A percentile compares a stretch with the other conserved stretches of the same genome.
phyloP scores from a whole-genome alignment of 2,329 filamentous ascomycete species.

The Xylaria sp. region DNA sequence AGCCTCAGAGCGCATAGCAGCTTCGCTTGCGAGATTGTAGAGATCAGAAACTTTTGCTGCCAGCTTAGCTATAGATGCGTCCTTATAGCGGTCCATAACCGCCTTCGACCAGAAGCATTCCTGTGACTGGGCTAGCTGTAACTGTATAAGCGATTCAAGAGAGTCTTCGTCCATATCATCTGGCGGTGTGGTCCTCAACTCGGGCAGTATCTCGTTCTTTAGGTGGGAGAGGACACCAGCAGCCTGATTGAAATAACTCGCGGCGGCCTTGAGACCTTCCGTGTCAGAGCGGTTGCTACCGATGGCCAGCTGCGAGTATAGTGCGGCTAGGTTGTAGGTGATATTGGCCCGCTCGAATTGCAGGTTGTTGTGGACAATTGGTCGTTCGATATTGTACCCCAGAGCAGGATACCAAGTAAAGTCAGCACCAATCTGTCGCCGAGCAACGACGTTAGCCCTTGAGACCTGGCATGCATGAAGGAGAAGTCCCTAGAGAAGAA shows the following conservation, averaged over 20 bases:
- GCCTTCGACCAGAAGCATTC: slow-evolving; percentile 99
- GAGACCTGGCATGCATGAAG: not conserved
- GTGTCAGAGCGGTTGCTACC: slow-evolving; percentile 76
- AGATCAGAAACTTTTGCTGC: slow-evolving; percentile 89
- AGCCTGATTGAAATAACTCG: slow-evolving; percentile 86
- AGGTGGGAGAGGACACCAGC: slow-evolving; percentile 85
- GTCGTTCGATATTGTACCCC: slow-evolving; percentile 83
- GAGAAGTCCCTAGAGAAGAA: not conserved
- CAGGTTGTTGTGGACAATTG: slow-evolving; percentile 69
- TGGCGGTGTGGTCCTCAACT: slow-evolving; percentile 81
- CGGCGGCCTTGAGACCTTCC: slow-evolving; percentile 85
- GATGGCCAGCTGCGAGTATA: slow-evolving; percentile 91
- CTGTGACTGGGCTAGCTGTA: slow-evolving; percentile 90
- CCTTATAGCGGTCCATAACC: slow-evolving; percentile 91
- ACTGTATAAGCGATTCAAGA: slow-evolving; percentile 78
- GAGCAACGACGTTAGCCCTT: not conserved
- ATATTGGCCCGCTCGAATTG: slow-evolving; percentile 90
- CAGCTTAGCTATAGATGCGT: slow-evolving; percentile 88
- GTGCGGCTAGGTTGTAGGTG: slow-evolving; percentile 88
- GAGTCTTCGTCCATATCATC: slow-evolving; percentile 96
- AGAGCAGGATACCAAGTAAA: slow-evolving; percentile 96
- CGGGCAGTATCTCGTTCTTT: slow-evolving; percentile 76
- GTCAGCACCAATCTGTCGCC: slow-evolving; percentile 79
- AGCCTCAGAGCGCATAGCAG: slow-evolving; percentile 84
- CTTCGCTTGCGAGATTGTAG: slow-evolving; percentile 83